Conservation (phyloP, 2,329 filamentous ascomycete species). For the Coniella lustricola region DNA sequence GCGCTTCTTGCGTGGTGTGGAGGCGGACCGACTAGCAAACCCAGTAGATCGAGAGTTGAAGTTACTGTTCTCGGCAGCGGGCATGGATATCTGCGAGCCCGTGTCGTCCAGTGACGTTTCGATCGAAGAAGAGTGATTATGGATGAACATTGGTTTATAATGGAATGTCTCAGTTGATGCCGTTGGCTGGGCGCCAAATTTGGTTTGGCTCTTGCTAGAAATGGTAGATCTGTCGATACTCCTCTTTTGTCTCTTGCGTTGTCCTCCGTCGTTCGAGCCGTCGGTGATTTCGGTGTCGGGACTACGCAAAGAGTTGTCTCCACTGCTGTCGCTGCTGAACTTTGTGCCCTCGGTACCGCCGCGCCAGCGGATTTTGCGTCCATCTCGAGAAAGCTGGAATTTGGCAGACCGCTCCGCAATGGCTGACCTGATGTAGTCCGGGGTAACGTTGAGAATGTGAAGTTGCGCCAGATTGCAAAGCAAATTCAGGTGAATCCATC, state of each 20-base stretch:
- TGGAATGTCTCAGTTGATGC: constrained; percentile 44
- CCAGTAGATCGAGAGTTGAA: constrained; percentile 38
- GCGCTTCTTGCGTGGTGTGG: constrained; percentile 41
- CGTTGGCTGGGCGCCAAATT: constrained; percentile 31
- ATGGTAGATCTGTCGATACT: constrained; percentile 28
- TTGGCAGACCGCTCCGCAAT: constrained; percentile 64
- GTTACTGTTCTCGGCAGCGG: constrained; percentile 41
- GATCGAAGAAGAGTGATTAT: constrained; percentile 39
- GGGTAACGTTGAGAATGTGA: constrained; percentile 77
- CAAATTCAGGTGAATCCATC: constrained; percentile 78
- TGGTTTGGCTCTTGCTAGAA: constrained; percentile 33
- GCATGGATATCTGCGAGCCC: constrained; percentile 36
- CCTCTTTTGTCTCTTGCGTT: constrained; percentile 40
- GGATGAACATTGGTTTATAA: constrained; percentile 57
- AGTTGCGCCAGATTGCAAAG: constrained; percentile 76
- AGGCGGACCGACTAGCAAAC: constrained; percentile 41
- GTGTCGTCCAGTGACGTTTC: constrained; percentile 43
- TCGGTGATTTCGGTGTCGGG: constrained; percentile 44
- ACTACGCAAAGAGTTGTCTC: constrained; percentile 39
- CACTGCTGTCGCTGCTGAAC: constrained; percentile 57
- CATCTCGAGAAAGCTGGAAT: constrained; percentile 71
- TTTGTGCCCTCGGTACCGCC: constrained; percentile 59
- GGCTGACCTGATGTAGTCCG: constrained; percentile 68
- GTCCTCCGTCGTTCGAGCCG: constrained; percentile 33
- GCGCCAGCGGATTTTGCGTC: constrained; percentile 73